Evolutionary conservation across 2,329 filamentous ascomycete species (phyloP).

Genomic region (Epichloe gansuensis): DNA sequence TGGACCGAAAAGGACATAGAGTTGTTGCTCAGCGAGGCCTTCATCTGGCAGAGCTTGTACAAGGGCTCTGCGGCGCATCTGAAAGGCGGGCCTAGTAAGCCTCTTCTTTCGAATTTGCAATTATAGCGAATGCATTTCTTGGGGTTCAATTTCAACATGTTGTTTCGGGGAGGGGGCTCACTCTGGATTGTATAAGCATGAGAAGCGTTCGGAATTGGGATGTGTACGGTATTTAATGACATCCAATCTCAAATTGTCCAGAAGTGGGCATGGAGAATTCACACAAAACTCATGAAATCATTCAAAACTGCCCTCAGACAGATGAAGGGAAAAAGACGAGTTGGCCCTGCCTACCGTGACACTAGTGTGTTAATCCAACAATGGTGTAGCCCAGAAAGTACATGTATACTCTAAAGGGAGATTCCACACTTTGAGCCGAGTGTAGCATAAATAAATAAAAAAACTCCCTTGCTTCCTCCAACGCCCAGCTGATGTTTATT

Average conservation of each 20-base stretch:
- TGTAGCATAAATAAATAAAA: background rate
- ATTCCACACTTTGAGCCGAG: background rate
- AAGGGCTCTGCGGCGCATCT: constrained; percentile 89
- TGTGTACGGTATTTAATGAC: background rate
- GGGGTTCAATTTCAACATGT: background rate
- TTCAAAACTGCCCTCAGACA: background rate
- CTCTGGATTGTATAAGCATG: background rate
- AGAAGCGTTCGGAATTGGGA: background rate
- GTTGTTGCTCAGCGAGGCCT: constrained; percentile 86
- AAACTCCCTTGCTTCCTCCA: background rate
- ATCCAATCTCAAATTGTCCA: no score
- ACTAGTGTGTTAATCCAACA: background rate
- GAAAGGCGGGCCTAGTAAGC: constrained; percentile 35
- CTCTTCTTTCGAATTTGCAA: constrained; percentile 24
- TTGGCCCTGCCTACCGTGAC: background rate
- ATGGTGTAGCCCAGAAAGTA: background rate
- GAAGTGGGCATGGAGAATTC: no score
- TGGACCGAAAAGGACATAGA: constrained; percentile 99
- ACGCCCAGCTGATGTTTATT: background rate
- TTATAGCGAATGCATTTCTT: constrained; percentile 13
- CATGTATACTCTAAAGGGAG: no score
- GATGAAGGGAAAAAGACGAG: background rate
- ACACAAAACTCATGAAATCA: no score
- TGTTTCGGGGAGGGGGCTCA: background rate
- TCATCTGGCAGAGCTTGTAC: constrained; percentile 97